Conservation (phyloP, 768 basidiomycete genomes). For the Podaxis sp. region DNA sequence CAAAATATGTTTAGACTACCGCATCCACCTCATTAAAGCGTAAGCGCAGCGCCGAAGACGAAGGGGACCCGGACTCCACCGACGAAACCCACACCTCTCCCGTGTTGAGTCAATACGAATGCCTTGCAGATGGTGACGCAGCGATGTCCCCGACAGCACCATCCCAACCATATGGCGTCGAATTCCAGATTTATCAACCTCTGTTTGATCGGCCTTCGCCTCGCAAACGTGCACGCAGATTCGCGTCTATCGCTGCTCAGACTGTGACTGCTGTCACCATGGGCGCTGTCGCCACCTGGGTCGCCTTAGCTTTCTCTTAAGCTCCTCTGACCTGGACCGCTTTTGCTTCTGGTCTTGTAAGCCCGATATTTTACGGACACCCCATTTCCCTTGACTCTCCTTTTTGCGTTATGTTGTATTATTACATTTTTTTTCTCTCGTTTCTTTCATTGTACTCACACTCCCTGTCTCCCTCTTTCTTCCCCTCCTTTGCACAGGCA, state of each 20-base stretch:
- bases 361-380: too few species aligned
- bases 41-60: slow-evolving; percentile 41
- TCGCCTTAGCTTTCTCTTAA: slow-evolving; percentile 67
- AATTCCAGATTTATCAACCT: slow-evolving; percentile 4
- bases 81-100: neutral
- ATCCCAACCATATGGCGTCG: neutral
- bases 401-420: slow-evolving; percentile 4
- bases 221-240: slow-evolving; percentile 46
- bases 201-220: slow-evolving; percentile 29
- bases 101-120: neutral
- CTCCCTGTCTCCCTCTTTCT: neutral
- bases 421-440: neutral
- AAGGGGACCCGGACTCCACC: neutral
- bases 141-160: neutral
- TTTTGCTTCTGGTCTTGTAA: neutral
- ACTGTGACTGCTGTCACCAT: slow-evolving; percentile 64
- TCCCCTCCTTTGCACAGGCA: neutral
- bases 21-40: slow-evolving; percentile 42
- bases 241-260: slow-evolving; percentile 46
- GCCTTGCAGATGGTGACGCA: neutral
- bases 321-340: neutral
- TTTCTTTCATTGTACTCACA: neutral
- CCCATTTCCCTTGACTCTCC: neutral
- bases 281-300: slow-evolving; percentile 74
- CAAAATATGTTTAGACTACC: slow-evolving; percentile 9